Base-by-base conservation (phyloP, 768 basidiomycete species). In the Hericium erinaceus region DNA sequence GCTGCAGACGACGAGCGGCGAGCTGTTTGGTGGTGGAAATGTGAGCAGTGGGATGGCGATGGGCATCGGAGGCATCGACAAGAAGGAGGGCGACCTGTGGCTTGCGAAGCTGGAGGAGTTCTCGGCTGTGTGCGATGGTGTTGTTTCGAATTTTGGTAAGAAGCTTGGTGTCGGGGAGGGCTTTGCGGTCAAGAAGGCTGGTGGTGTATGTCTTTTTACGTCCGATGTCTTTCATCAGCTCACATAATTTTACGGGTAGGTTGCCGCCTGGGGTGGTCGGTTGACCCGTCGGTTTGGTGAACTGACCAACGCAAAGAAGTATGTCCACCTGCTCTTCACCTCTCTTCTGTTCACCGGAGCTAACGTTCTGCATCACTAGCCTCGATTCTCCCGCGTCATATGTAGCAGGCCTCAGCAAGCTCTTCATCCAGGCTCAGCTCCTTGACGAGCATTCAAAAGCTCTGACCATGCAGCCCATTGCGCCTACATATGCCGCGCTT, bases 271-370 rank as follows among this genome's bases (percentile, higher is more conserved):
- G 88, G 79, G 86, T 46, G 82, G 82, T 64, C 86, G 84, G 69
- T 72, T 90, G 54, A 82, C 84, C 55, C 81, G 87, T 64, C 81
- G 83, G 66, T 79, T 91, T 61, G 89, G 89, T 72, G 89, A 90
- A 70, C 79, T 92, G 64, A 91, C 91, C 46, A 91, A 87, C 63
- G 90, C 88, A 61, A 94, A 94, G 75, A 91, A 91, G 91, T 92
- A 69, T 66, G 83, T 71, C 40, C 41, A 37, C 48, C 55, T n/a
- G 26, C 46, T 11, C 48, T 26, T 33, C 33, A 33, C 8, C 33
- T 33, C 28, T 33, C 6, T 33, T 8, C 33, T 33, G 33, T 33
- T 33, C 33, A 33, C 33, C 33, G 8, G 33, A 39, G 49, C 9
- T 55, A 28, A n/a, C 52, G 22, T 51, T 15, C 44, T 7, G 8